Evolutionary conservation across 2,329 filamentous ascomycete genomes (phyloP), one percentile per base, ranked within the genome.

Genomic region (Knoxdaviesia capensis): DNA sequence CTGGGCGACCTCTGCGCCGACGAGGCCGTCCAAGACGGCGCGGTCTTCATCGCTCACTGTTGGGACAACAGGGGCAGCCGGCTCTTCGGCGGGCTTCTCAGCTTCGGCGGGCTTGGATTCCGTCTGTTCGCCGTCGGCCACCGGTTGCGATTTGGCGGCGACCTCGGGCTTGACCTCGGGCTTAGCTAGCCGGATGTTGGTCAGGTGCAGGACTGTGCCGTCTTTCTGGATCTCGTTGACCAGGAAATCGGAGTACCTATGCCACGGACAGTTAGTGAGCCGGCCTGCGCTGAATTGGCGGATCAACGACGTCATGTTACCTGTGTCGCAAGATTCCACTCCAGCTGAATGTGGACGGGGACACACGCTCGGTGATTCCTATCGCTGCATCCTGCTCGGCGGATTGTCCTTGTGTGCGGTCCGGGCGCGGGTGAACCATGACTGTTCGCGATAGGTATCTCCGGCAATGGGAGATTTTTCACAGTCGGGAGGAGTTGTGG

Each of bases 191-290:
- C 38, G 37, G 30, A 36, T 41, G 7, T 45, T 44, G 33, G 59
- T 65, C 40, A 94, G 63, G 56, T 88, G 84, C 41, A 90, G 57
- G 9, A 93, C 82, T 42, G 75, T 60, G 10, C 86, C 86, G 52
- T 80, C 72, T 31, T 77, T 75, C 20, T 71, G 63, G 47, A 94
- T 88, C 58, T 94, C 87, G 53, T 93, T 87, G 51, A 94, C 87
- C 50, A 90, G 66, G 52, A 94, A 94, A 56, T 94, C 87, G 4
- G 86, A 88, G 58, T 87, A 94, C 49, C 84, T 74, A 40, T 20
- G 39, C 11, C 30, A 36, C 7, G 31, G 33, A n/a, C 38, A 38
- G 30, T 35, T 20, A 38, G 43, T 35, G 11, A 8, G 10, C 11
- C 33, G 34, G 31, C 20, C 11, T 5, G 6, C 10, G 6, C 28